Conservation (phyloP, 2,329 filamentous ascomycete genomes). For the Fusarium citri region DNA sequence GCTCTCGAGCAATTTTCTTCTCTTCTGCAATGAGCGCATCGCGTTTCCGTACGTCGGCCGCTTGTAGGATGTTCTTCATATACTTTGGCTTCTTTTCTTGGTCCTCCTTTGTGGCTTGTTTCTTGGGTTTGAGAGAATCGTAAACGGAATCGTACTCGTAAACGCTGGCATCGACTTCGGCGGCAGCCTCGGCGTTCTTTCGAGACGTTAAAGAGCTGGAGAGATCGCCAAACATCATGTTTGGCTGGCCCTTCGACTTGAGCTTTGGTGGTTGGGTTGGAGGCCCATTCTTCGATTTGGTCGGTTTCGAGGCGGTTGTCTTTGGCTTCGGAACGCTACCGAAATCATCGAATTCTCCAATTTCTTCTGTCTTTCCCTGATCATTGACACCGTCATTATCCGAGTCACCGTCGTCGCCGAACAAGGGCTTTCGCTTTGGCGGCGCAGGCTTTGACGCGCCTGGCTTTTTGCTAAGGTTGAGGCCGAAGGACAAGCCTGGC, state of each 20-base stretch:
- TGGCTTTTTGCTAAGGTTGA: slow-evolving; percentile 71
- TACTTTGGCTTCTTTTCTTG: slow-evolving; percentile 78
- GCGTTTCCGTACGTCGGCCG: slow-evolving; percentile 80
- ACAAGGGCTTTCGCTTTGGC: slow-evolving; percentile 65
- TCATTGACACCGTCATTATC: slow-evolving; percentile 60
- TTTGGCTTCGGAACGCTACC: slow-evolving; percentile 41
- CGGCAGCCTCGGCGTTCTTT: slow-evolving; percentile 72
- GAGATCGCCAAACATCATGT: slow-evolving; percentile 70
- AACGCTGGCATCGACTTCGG: slow-evolving; percentile 76
- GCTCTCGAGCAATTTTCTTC: slow-evolving; percentile 80
- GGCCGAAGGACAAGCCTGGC: slow-evolving; percentile 63
- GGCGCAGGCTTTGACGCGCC: slow-evolving; percentile 61
- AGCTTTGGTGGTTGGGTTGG: slow-evolving; percentile 57
- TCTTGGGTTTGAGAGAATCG: slow-evolving; percentile 77
- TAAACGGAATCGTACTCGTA: slow-evolving; percentile 90
- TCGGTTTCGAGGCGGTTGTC: slow-evolving; percentile 46
- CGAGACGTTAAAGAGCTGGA: slow-evolving; percentile 73
- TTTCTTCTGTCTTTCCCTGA: slow-evolving; percentile 62
- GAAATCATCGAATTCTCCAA: slow-evolving; percentile 72
- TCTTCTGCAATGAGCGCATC: slow-evolving; percentile 83
- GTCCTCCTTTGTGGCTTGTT: slow-evolving; percentile 65
- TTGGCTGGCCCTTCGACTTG: slow-evolving; percentile 57
- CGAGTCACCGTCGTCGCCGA: slow-evolving; percentile 66
- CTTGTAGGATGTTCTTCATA: slow-evolving; percentile 78
- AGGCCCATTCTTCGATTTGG: slow-evolving; percentile 50